Percentiles rank a stretch among this genome's conserved stretches.
phyloP scores from a whole-genome alignment of 129 eudicot species.

The Tagetes erecta region DNA sequence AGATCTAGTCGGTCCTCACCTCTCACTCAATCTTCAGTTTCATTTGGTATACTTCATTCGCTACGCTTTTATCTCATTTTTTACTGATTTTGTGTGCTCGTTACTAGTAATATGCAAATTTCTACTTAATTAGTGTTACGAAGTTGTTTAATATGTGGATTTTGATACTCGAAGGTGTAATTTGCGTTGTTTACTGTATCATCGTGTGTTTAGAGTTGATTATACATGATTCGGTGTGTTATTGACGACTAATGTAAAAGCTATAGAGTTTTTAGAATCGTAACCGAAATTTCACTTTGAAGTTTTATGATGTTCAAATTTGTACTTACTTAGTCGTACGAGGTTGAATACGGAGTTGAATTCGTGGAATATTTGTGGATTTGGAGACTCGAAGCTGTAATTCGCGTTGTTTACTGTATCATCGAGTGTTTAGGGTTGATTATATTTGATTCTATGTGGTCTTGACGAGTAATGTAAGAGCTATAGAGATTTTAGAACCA shows the following conservation, averaged over 20 bases:
- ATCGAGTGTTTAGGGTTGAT: slow-evolving; percentile 18
- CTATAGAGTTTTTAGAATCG: neutral
- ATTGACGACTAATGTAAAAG: neutral
- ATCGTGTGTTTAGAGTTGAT: slow-evolving; percentile 19
- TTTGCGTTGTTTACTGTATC: slow-evolving; percentile 12
- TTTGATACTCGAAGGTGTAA: slow-evolving; percentile 13
- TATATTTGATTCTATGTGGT: neutral
- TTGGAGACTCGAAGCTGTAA: slow-evolving; percentile 13
- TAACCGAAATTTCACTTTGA: slow-evolving; percentile 3
- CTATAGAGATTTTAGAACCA: neutral
- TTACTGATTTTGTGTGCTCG: slow-evolving; percentile 1
- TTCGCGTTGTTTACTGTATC: slow-evolving; percentile 11
- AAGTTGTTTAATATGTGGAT: slow-evolving; percentile 1
- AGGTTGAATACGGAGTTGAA: neutral
- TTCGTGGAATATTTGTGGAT: slow-evolving; percentile 1
- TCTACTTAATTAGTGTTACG: neutral
- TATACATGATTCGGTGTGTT: neutral
- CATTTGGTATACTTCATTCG: slow-evolving; percentile 51
- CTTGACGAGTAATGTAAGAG: slow-evolving; percentile 2
- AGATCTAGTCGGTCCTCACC: slow-evolving; percentile 57
- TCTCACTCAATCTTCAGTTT: slow-evolving; percentile 70
- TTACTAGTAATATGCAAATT: neutral
- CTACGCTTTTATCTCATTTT: neutral
- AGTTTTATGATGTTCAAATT: neutral
- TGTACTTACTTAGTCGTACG: neutral